Percentiles rank a stretch among this genome's conserved stretches.
Evolutionary conservation across 169 alveolate species (phyloP).

Genomic region (Plasmodium cynomolgi): DNA sequence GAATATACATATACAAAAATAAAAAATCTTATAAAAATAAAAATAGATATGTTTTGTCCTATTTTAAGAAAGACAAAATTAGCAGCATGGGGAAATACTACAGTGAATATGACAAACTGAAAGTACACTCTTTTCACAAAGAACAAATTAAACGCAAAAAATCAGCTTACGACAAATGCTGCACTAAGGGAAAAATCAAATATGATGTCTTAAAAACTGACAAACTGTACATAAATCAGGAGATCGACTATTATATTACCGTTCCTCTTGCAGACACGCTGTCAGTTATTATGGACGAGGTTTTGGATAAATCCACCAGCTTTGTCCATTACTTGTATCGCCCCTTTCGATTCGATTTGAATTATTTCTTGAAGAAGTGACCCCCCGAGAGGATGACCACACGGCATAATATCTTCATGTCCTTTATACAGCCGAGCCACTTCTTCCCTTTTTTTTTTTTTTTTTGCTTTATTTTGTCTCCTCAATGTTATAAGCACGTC

Average conservation of each 20-base stretch:
- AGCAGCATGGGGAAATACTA: slow-evolving; percentile 66
- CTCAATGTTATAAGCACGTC: not conserved
- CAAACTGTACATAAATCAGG: slow-evolving; percentile 26
- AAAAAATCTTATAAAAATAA: slow-evolving; percentile 70
- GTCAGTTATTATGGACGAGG: slow-evolving; percentile 29
- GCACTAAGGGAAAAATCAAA: slow-evolving; percentile 15
- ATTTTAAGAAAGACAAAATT: slow-evolving; percentile 69
- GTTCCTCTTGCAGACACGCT: slow-evolving; percentile 22
- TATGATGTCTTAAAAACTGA: slow-evolving; percentile 43
- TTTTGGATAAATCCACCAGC: slow-evolving; percentile 59
- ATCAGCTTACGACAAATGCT: slow-evolving; percentile 19
- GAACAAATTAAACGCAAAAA: slow-evolving; percentile 47
- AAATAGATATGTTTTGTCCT: slow-evolving; percentile 72
- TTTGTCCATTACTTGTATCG: slow-evolving; percentile 43
- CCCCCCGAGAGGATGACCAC: not conserved
- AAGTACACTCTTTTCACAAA: slow-evolving; percentile 58
- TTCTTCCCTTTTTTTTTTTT: not conserved
- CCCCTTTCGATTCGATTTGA: slow-evolving; percentile 46
- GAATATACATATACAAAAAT: slow-evolving; percentile 67
- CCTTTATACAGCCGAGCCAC: not conserved
- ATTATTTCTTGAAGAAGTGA: slow-evolving; percentile 68
- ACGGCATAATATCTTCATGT: not conserved
- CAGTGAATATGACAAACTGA: slow-evolving; percentile 66
- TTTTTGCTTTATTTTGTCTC: not conserved
- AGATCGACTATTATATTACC: slow-evolving; percentile 48